These are phyloP conservation scores for Metarhizium rileyi DNA, from an alignment of 2,329 filamentous ascomycete species.

Conservation along the genomic window DNA sequence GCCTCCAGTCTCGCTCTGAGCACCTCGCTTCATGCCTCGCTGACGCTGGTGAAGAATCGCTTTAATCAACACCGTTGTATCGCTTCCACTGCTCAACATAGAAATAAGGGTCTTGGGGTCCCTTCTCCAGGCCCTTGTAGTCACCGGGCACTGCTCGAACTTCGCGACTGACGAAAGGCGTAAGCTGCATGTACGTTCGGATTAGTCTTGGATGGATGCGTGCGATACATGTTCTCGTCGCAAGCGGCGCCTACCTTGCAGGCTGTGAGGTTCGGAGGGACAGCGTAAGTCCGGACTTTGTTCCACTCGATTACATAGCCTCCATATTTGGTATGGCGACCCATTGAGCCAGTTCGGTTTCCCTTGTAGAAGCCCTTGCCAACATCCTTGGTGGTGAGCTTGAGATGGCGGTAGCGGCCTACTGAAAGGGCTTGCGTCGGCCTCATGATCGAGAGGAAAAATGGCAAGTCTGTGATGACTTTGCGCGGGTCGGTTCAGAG, in stretches of 20 bases:
- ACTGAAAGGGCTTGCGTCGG: slow-evolving; percentile 58
- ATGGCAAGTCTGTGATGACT: not conserved
- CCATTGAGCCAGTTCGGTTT: slow-evolving; percentile 80
- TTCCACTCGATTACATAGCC: slow-evolving; percentile 74
- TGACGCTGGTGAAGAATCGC: slow-evolving; percentile 1
- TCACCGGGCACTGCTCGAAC: slow-evolving; percentile 43
- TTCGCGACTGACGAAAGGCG: slow-evolving; percentile 63
- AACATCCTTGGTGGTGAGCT: slow-evolving; percentile 85
- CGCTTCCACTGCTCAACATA: slow-evolving; percentile 59
- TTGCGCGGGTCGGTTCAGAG: not conserved
- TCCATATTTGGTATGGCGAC: slow-evolving; percentile 72
- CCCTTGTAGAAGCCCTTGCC: slow-evolving; percentile 97
- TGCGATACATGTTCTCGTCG: not conserved
- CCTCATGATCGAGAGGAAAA: no score
- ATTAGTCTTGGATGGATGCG: slow-evolving; percentile 9
- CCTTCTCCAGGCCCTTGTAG: slow-evolving; percentile 41
- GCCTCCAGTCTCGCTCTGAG: not conserved
- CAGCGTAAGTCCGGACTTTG: slow-evolving; percentile 86
- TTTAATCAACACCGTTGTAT: slow-evolving; percentile 53
- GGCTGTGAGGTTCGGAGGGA: slow-evolving; percentile 53
- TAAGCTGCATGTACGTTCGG: slow-evolving; percentile 46
- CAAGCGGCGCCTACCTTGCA: slow-evolving; percentile 54
- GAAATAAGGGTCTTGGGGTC: slow-evolving; percentile 49
- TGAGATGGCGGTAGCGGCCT: slow-evolving; percentile 61
- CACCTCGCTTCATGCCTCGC: slow-evolving; percentile 3